Conservation (phyloP, 805 yeast species). For the Candida easanensis region DNA sequence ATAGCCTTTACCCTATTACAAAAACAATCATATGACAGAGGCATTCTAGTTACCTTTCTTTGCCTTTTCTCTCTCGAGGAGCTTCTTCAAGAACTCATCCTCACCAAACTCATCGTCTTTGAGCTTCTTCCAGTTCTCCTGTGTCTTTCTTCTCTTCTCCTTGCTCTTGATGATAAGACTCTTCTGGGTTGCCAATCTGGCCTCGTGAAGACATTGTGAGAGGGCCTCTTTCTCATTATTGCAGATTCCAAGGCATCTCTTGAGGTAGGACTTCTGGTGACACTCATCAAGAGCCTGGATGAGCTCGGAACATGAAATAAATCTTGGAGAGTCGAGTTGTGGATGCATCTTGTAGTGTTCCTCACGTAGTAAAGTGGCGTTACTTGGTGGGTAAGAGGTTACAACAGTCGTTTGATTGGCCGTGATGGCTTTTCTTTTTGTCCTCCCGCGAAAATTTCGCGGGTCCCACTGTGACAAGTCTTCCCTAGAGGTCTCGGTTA, state of each 20-base stretch:
- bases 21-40: neutral
- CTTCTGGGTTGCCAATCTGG: constrained; percentile 62
- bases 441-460: too few species aligned
- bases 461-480: too few species aligned
- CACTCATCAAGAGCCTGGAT: constrained; percentile 90
- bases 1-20: neutral
- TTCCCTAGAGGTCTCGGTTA: too few species aligned
- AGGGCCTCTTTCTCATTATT: constrained; percentile 80
- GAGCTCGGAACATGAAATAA: constrained; percentile 65
- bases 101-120: constrained; percentile 83
- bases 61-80: constrained; percentile 52
- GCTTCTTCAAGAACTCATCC: constrained; percentile 62
- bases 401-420: too few species aligned
- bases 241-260: constrained; percentile 78
- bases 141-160: constrained; percentile 53
- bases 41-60: constrained; percentile 26
- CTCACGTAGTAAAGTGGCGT: neutral
- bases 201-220: constrained; percentile 73
- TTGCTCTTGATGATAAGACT: constrained; percentile 49
- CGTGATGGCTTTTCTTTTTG: too few species aligned
- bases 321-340: constrained; percentile 48
- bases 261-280: constrained; percentile 65
- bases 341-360: constrained; percentile 44
- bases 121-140: constrained; percentile 53
- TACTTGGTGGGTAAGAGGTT: neutral